Conservation (phyloP, 352 stramenopile genomes). For the Phytopythium delawarense region DNA sequence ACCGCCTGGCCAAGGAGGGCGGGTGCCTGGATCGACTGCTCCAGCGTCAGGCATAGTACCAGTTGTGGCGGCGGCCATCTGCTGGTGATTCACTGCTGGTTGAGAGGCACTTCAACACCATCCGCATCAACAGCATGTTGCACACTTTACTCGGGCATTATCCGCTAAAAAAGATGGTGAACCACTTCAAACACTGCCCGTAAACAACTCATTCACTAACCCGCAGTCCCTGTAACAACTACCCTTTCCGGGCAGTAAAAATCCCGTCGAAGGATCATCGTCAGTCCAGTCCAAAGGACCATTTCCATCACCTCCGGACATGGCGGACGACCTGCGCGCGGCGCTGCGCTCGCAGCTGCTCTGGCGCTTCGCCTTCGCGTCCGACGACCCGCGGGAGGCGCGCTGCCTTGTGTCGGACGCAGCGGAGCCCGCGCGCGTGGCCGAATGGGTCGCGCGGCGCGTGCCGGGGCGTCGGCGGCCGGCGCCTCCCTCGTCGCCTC, state of each 20-base stretch:
- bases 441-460: conserved; percentile 42
- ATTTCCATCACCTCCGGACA: neutral
- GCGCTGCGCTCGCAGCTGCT: conserved; percentile 27
- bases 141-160: neutral
- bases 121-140: too few relatives aligned
- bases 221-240: neutral
- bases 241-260: too few relatives aligned
- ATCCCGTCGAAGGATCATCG: neutral
- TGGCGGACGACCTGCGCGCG: conserved; percentile 27
- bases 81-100: too few relatives aligned
- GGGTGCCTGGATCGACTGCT: conserved; percentile 2
- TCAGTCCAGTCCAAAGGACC: neutral
- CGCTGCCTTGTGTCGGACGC: conserved; percentile 49
- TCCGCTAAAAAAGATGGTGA: neutral
- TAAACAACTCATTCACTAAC: neutral
- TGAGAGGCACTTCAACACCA: too few relatives aligned
- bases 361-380: conserved; percentile 53
- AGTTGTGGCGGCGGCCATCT: too few relatives aligned
- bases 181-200: too few relatives aligned
- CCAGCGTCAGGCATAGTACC: too few relatives aligned
- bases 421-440: conserved; percentile 20
- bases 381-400: conserved; percentile 27
- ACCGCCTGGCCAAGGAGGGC: conserved; percentile 16
- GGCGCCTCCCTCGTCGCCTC: neutral
- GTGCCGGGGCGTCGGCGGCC: conserved; percentile 14